phyloP scores from a whole-genome alignment of 352 stramenopile genomes.

The Pythium myriotylum region DNA sequence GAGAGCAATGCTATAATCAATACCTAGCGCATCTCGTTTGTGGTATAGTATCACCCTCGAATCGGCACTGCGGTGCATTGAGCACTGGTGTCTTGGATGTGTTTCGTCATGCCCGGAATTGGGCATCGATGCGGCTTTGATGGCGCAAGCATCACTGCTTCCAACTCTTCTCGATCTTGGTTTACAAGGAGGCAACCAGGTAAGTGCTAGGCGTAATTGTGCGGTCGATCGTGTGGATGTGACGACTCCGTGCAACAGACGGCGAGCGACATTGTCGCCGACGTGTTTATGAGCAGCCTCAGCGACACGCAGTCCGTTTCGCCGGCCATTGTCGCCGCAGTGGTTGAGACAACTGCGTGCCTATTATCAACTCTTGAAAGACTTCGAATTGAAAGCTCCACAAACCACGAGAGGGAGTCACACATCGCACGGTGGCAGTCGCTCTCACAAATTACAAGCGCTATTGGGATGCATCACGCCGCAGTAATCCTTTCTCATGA shows the following conservation, averaged over 20 bases:
- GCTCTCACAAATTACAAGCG: constrained; percentile 25
- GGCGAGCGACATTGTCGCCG: constrained; percentile 58
- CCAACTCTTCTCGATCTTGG: constrained; percentile 9
- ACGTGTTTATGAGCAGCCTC: constrained; percentile 48
- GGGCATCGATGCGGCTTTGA: constrained; percentile 10
- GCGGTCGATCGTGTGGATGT: not conserved
- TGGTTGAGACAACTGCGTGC: constrained; percentile 38
- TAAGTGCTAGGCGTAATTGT: not conserved
- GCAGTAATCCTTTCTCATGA: constrained; percentile 21
- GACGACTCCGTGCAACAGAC: constrained; percentile 33
- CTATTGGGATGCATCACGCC: constrained; percentile 27
- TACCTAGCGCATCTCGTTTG: too few species aligned
- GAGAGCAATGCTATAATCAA: too few species aligned
- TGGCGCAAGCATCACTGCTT: constrained; percentile 13
- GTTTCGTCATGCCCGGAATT: constrained; percentile 35
- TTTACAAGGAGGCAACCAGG: not conserved
- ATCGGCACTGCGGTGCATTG: constrained; percentile 59
- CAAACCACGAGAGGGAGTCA: not conserved
- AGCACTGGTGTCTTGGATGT: constrained; percentile 67
- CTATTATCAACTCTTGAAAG: constrained; percentile 19
- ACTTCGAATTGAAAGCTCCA: not conserved
- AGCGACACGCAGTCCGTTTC: constrained; percentile 19
- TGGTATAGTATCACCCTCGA: constrained; percentile 10
- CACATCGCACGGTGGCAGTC: constrained; percentile 9
- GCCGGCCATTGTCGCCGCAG: constrained; percentile 18